A percentile compares a stretch with the other conserved stretches of the same genome.
phyloP scores from a whole-genome alignment of 495 filamentous ascomycete species.

The Penicillium ochrochloron region DNA sequence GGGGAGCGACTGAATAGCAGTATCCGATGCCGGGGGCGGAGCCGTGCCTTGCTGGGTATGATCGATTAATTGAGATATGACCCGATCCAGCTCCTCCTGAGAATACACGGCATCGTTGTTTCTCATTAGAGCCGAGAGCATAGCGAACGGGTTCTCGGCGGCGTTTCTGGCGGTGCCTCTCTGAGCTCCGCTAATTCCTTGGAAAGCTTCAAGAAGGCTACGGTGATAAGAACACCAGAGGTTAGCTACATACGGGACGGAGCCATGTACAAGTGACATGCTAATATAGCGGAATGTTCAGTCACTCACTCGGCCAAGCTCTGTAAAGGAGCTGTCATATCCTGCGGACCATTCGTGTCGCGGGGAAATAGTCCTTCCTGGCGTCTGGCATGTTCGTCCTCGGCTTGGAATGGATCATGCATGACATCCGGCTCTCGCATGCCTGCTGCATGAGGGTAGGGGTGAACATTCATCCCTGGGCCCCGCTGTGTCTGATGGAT shows the following conservation, averaged over 20 bases:
- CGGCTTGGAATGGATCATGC: not conserved
- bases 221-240: not conserved
- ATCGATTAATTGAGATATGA: constrained; percentile 88
- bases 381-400: not conserved
- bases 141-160: constrained; percentile 37
- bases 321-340: constrained; percentile 29
- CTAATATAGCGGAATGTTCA: no score
- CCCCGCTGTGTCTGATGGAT: constrained; percentile 18
- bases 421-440: constrained; percentile 17
- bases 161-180: constrained; percentile 25
- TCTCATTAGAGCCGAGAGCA: constrained; percentile 57
- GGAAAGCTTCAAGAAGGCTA: constrained; percentile 41
- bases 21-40: constrained; percentile 77
- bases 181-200: constrained; percentile 22
- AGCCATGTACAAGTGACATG: not conserved
- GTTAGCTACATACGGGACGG: not conserved
- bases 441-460: constrained; percentile 19
- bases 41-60: constrained; percentile 74
- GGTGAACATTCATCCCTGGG: constrained; percentile 14
- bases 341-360: constrained; percentile 41
- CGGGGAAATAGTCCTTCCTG: constrained; percentile 39
- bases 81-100: constrained; percentile 87
- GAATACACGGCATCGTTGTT: constrained; percentile 88
- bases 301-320: constrained; percentile 37
- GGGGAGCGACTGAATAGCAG: constrained; percentile 74